These are phyloP conservation scores for Tetracladium setigerum DNA, from an alignment of 495 filamentous ascomycete genomes.

Conservation along the genomic window DNA sequence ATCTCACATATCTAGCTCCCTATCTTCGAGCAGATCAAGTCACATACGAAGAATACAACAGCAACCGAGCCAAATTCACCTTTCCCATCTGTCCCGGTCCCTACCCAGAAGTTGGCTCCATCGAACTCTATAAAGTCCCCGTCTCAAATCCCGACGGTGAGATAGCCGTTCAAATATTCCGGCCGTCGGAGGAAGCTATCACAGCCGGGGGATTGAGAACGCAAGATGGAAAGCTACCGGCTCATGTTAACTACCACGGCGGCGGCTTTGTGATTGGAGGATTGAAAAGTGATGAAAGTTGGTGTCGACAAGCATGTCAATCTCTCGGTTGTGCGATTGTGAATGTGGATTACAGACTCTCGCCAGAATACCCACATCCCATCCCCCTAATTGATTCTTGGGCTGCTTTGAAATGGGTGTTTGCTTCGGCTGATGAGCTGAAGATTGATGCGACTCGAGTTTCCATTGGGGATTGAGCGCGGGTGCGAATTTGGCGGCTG, in stretches of 20 bases:
- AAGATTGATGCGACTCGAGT: constrained; percentile 30
- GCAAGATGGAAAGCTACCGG: constrained; percentile 31
- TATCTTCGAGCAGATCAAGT: constrained; percentile 27
- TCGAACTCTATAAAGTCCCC: constrained; percentile 24
- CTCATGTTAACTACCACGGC: constrained; percentile 57
- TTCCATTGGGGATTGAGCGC: constrained; percentile 29
- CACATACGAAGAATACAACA: constrained; percentile 29
- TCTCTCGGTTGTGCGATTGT: constrained; percentile 43
- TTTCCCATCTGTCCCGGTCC: constrained; percentile 21
- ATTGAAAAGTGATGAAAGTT: constrained; percentile 51
- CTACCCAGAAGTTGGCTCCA: constrained; percentile 25
- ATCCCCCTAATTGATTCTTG: constrained; percentile 29
- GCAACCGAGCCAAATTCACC: constrained; percentile 24
- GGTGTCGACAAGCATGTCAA: constrained; percentile 42
- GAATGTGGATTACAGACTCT: constrained; percentile 32
- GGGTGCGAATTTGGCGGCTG: constrained; percentile 33
- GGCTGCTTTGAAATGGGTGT: constrained; percentile 35
- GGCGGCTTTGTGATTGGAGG: constrained; percentile 60
- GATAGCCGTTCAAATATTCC: constrained; percentile 27
- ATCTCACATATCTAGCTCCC: constrained; percentile 1
- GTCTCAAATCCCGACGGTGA: constrained; percentile 26
- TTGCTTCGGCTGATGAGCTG: constrained; percentile 27
- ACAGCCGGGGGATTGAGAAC: constrained; percentile 17
- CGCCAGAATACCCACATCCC: constrained; percentile 31
- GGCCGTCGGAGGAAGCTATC: constrained; percentile 25